Conservation (phyloP, 768 basidiomycete species). For the Xerocomus potaroensis region DNA sequence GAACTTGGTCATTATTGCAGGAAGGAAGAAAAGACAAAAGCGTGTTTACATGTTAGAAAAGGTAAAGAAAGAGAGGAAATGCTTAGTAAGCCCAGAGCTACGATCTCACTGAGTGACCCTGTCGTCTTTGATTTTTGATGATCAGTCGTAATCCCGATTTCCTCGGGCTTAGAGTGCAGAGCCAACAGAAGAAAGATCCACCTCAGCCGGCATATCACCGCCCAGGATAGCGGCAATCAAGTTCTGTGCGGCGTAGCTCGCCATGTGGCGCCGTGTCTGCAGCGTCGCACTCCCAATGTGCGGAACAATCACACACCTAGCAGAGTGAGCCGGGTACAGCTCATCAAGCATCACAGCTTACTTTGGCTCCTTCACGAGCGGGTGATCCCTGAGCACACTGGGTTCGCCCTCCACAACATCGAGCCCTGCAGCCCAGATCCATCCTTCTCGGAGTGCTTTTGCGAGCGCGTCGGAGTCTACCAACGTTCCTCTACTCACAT, state of each 20-base stretch:
- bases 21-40: slow-evolving; percentile 4
- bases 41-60: neutral
- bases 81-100: neutral
- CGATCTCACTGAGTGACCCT: neutral
- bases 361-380: slow-evolving; percentile 74
- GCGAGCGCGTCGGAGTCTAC: slow-evolving; percentile 90
- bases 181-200: slow-evolving; percentile 29
- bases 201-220: slow-evolving; percentile 55
- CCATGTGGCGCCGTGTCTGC: slow-evolving; percentile 84
- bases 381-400: slow-evolving; percentile 64
- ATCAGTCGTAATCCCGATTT: too few relatives aligned
- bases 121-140: too few relatives aligned
- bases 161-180: neutral
- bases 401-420: slow-evolving; percentile 97
- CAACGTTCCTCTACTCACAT: slow-evolving; percentile 78
- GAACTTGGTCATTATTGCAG: slow-evolving; percentile 78
- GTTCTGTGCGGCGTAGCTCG: slow-evolving; percentile 66
- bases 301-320: slow-evolving; percentile 76
- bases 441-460: slow-evolving; percentile 65
- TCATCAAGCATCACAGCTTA: slow-evolving; percentile 30
- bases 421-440: slow-evolving; percentile 90
- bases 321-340: neutral
- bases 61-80: neutral
- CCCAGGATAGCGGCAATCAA: slow-evolving; percentile 41
- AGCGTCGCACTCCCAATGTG: slow-evolving; percentile 90